Evolutionary conservation across 345 rosid genomes (phyloP).

Genomic region (Geranium brycei): DNA sequence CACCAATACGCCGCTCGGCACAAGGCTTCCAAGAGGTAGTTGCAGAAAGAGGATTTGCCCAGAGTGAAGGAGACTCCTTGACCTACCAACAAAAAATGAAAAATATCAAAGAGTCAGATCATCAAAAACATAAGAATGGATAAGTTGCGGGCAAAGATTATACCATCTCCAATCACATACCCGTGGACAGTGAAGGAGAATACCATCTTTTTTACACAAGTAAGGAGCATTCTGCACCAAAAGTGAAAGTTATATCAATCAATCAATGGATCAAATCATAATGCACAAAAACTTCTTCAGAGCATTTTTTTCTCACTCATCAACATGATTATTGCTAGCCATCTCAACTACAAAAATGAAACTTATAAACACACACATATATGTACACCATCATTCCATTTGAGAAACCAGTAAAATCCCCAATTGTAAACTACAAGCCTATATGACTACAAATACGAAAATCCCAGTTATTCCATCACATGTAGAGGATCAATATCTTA

Average conservation of each 20-base stretch:
- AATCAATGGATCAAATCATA: neutral
- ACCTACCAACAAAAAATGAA: conserved; percentile 35
- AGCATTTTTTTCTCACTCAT: neutral
- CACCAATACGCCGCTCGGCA: conserved; percentile 77
- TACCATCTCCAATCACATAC: conserved; percentile 34
- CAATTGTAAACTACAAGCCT: neutral
- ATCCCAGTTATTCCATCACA: neutral
- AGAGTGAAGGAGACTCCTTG: conserved; percentile 83
- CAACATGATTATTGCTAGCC: neutral
- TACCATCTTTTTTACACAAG: conserved; percentile 90
- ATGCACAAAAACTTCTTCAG: neutral
- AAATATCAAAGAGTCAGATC: neutral
- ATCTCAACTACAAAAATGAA: neutral
- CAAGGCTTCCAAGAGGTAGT: conserved; percentile 99
- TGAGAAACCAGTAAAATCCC: neutral
- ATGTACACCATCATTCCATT: neutral
- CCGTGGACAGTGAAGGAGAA: conserved; percentile 79
- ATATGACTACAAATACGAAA: neutral
- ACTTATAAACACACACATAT: neutral
- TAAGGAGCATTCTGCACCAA: conserved; percentile 64
- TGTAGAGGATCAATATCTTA: neutral
- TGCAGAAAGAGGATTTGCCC: conserved; percentile 92
- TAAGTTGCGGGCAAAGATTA: neutral
- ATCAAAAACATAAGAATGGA: neutral
- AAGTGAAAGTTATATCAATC: conserved; percentile 4